Base-by-base conservation (phyloP, 2,329 filamentous ascomycete genomes). In the Aciculosporium take region DNA sequence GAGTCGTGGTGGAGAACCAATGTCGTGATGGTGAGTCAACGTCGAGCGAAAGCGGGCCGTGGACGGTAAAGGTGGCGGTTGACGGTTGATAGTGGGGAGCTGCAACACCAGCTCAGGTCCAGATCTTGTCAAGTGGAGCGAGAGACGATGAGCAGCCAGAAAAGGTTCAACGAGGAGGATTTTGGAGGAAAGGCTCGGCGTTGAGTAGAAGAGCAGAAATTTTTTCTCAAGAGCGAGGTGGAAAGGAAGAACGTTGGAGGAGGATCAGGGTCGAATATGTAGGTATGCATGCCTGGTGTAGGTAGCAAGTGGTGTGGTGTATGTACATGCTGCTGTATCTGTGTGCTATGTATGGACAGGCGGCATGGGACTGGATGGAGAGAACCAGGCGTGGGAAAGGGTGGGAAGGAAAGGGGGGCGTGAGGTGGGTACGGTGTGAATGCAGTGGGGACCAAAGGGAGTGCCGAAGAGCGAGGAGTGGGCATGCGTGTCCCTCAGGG, bases 251-350 rank as follows among this genome's bases (percentile, higher is more conserved):
- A 18, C 21, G 33, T 35, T 40, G 33, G 25, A 39, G 32, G 35
- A 40, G 37, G 44, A 48, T 38, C 49, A 49, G 48, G 49, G 50
- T 46, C 46, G 39, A 43, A 38, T 32, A 51, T 50, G 48, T 52
- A 51, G 40, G 32, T 42, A 39, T 43, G 21, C 17, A 37, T 27
- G 33, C 17, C 13, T 17, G 20, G 20, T 9, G 18, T 10, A 12
- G n/a, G n/a, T n/a, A n/a, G n/a, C n/a, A n/a, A n/a, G n/a, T n/a
- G n/a, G n/a, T n/a, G n/a, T n/a, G n/a, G n/a, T n/a, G n/a, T n/a
- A n/a, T n/a, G n/a, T n/a, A n/a, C n/a, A n/a, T n/a, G n/a, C n/a
- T n/a, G n/a, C n/a, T n/a, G n/a, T n/a, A n/a, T n/a, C n/a, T n/a
- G n/a, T n/a, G n/a, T n/a, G n/a, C n/a, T n/a, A n/a, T n/a, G n/a